Evolutionary conservation across 1,284 basidiomycete species (phyloP).

Genomic region (Paramarasmius palmivorus): DNA sequence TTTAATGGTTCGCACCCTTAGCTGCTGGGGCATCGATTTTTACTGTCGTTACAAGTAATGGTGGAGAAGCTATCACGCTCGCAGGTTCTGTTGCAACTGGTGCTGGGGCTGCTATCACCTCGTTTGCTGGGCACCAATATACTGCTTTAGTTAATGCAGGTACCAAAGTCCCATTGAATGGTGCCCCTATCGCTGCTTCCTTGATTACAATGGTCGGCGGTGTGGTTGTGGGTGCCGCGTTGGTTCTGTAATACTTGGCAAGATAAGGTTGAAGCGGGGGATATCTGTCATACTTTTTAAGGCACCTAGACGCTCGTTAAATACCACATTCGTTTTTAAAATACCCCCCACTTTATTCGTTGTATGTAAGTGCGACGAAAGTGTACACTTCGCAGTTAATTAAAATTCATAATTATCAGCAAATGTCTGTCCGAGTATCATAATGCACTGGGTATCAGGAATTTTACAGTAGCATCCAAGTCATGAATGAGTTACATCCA

Average conservation of each 20-base stretch:
- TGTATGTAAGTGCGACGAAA: too few relatives aligned
- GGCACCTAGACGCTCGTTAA: too few relatives aligned
- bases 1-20: neutral
- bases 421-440: too few relatives aligned
- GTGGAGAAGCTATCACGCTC: constrained; percentile 5
- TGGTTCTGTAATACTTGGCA: neutral
- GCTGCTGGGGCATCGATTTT: neutral
- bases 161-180: neutral
- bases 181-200: neutral
- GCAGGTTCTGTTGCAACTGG: neutral
- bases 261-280: too few relatives aligned
- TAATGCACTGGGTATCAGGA: too few relatives aligned
- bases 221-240: neutral
- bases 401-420: too few relatives aligned
- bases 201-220: neutral
- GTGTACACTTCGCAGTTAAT: too few relatives aligned
- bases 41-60: constrained; percentile 5
- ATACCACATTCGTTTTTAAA: too few relatives aligned
- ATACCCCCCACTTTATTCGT: too few relatives aligned
- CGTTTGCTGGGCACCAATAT: constrained; percentile 3
- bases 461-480: too few relatives aligned
- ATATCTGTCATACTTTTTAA: too few relatives aligned
- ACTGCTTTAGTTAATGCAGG: neutral
- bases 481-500: too few relatives aligned
- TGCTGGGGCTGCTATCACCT: neutral